Evolutionary conservation across 768 basidiomycete genomes (phyloP), one percentile per base, ranked within the genome.

Genomic region (Punctularia strigosozonata): DNA sequence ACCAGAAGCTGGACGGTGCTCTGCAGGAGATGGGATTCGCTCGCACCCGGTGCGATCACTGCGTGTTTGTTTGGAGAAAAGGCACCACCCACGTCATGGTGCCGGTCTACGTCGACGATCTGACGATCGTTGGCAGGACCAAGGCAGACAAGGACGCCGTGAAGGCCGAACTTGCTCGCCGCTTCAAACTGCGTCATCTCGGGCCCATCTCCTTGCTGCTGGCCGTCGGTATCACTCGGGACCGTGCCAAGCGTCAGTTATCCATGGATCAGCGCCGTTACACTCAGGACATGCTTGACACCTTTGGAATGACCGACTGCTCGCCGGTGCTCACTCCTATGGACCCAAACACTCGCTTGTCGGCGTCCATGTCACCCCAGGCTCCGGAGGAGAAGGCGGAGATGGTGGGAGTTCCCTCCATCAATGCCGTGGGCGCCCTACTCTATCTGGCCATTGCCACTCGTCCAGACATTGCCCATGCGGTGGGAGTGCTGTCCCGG

Each of bases 391-490:
- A 28, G 26, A 15, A 28, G 26, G 8, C 15, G 26, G 26, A 8
- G 10, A 28, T 28, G 26, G 15, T 8, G 26, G 26, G n/a, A n/a
- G 28, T n/a, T n/a, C n/a, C 44, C 5, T 61, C 56, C 41, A 41
- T 36, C 15, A 40, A 42, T 28, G 46, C 54, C 32, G 56, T 66
- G 21, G 61, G 55, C 18, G 52, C 50, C 15, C 58, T 63, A 5
- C 53, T 63, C 39, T 64, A 61, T 43, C 42, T 53, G 2, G 51
- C 60, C 1, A 38, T 58, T 1, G 50, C 48, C 5, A 61, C 60
- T 1, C 51, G 58, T 2, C 64, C 64, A 1, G 63, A 70, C 43
- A 66, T 69, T 28, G 46, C 60, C 1, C 63, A 52, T 39, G 51
- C 63, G 0, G 59, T 65, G 4, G 43, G 47, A 2, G 40, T 43